Base-by-base conservation (phyloP, 108 stramenopile species). In the Discostella stelligeroides region DNA sequence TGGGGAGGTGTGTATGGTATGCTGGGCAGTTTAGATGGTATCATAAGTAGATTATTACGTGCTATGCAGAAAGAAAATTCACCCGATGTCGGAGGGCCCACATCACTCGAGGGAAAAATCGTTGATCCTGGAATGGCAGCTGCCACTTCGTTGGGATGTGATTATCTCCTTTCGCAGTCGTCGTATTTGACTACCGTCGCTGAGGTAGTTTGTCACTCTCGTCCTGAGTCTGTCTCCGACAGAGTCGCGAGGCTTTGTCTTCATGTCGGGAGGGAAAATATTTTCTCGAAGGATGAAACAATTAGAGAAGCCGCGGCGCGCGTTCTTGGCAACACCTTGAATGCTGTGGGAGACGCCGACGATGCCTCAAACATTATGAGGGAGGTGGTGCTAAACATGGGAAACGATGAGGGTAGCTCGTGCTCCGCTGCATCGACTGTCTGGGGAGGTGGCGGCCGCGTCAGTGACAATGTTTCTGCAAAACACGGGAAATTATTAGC, bases 1-100 rank as follows among this genome's bases (percentile, higher is more conserved):
- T 79, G 77, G 77, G 77, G 77, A 23, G 77, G 77, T 14, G 69
- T 72, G 14, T 79, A 58, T 57, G 77, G 70, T n/a, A 67, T 67
- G 70, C 12, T 40, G 5, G 70, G 61, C 28, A 60, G 70, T n/a
- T 53, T 79, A 48, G 77, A 79, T 54, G 59, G 54, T n/a, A 45
- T 79, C 28, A 40, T 79, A 23, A 53, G 64, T 10, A 59, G 61
- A 47, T 79, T 64, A 65, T 50, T 79, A 17, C 63, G 63, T 58
- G 55, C 53, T 23, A 54, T 63, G 21, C 43, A 50, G 24, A 23
- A 66, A 45, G 21, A 57, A 8, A 23, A 20, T 49, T 37, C n/a
- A n/a, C 37, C 1, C 6, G 40, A 37, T 43, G 47, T 43, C 39
- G 43, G n/a, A 45, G 13, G 15, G 28, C 29, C 54, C 2, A n/a